Conservation (phyloP, 805 yeast genomes). For the Candida nonsorbophila region DNA sequence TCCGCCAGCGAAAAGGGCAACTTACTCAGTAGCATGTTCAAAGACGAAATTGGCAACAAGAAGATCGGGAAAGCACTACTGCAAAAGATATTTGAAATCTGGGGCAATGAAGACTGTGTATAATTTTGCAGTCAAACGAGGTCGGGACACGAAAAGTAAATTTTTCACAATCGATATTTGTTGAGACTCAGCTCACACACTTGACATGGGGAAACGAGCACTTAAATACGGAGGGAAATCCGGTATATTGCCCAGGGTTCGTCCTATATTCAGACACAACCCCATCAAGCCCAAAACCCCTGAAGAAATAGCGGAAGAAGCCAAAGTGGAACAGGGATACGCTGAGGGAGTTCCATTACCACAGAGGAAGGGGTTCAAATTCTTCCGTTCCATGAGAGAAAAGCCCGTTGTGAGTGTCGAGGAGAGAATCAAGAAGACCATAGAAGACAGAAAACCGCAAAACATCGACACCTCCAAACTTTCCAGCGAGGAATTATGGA, state of each 20-base stretch:
- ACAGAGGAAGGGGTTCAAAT: constrained; percentile 38
- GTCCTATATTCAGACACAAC: constrained; percentile 63
- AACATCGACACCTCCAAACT: constrained; percentile 27
- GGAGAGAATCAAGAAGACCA: constrained; percentile 52
- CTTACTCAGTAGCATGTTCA: constrained; percentile 23
- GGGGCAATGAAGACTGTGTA: constrained; percentile 38
- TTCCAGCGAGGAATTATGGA: constrained; percentile 38
- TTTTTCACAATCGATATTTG: neutral
- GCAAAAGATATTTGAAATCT: constrained; percentile 47
- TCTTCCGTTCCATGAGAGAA: constrained; percentile 50
- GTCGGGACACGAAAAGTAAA: neutral
- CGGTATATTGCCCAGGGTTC: constrained; percentile 76
- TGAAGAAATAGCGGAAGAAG: constrained; percentile 35
- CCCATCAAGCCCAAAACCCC: constrained; percentile 52
- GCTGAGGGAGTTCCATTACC: constrained; percentile 72
- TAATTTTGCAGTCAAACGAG: neutral
- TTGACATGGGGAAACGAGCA: constrained; percentile 44
- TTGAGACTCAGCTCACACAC: neutral
- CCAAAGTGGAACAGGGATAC: constrained; percentile 53
- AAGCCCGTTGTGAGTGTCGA: constrained; percentile 55
- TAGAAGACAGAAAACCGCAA: constrained; percentile 36
- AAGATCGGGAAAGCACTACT: constrained; percentile 49
- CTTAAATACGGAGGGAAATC: constrained; percentile 59
- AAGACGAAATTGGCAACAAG: constrained; percentile 44
- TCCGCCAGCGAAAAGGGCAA: constrained; percentile 22